Evolutionary conservation across 2,329 filamentous ascomycete species (phyloP).

Genomic region (Elsinoe fawcettii): DNA sequence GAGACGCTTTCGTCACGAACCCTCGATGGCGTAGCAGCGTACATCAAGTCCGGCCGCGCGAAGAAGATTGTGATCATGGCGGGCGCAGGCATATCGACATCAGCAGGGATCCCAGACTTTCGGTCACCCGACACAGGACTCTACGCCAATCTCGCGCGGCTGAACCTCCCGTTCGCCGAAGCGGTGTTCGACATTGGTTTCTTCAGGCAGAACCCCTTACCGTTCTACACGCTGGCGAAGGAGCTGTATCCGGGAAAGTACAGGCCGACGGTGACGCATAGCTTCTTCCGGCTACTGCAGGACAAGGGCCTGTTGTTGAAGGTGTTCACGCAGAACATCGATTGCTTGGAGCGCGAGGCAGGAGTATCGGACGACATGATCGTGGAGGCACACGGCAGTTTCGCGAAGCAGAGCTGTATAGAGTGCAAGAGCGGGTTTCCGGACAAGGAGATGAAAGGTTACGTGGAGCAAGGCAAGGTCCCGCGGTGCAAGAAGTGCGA

Average conservation of each 20-base stretch:
- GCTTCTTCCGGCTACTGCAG: slow-evolving; percentile 75
- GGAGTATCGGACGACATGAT: slow-evolving; percentile 76
- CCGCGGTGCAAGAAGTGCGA: slow-evolving; percentile 64
- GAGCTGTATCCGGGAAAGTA: slow-evolving; percentile 90
- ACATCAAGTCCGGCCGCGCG: slow-evolving; percentile 62
- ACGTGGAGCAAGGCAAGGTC: slow-evolving; percentile 59
- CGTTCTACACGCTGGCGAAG: slow-evolving; percentile 86
- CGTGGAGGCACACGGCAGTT: slow-evolving; percentile 91
- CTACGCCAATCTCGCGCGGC: slow-evolving; percentile 80
- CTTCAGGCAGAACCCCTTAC: slow-evolving; percentile 74
- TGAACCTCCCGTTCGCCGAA: slow-evolving; percentile 82
- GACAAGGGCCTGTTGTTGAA: slow-evolving; percentile 71
- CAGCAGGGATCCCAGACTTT: slow-evolving; percentile 78
- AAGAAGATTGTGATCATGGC: slow-evolving; percentile 76
- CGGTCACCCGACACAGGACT: slow-evolving; percentile 86
- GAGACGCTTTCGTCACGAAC: slow-evolving; percentile 60
- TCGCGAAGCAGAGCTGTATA: slow-evolving; percentile 83
- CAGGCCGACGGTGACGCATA: slow-evolving; percentile 80
- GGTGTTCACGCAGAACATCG: slow-evolving; percentile 96
- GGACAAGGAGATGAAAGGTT: slow-evolving; percentile 62
- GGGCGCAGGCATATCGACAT: slow-evolving; percentile 79
- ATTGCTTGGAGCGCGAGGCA: slow-evolving; percentile 82
- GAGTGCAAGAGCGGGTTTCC: slow-evolving; percentile 71
- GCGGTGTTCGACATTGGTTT: slow-evolving; percentile 90
- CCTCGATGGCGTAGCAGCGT: slow-evolving; percentile 67